Evolutionary conservation across 2,329 filamentous ascomycete species (phyloP), one percentile per base, ranked within the genome.

Genomic region (Tolypocladium ovalisporum): DNA sequence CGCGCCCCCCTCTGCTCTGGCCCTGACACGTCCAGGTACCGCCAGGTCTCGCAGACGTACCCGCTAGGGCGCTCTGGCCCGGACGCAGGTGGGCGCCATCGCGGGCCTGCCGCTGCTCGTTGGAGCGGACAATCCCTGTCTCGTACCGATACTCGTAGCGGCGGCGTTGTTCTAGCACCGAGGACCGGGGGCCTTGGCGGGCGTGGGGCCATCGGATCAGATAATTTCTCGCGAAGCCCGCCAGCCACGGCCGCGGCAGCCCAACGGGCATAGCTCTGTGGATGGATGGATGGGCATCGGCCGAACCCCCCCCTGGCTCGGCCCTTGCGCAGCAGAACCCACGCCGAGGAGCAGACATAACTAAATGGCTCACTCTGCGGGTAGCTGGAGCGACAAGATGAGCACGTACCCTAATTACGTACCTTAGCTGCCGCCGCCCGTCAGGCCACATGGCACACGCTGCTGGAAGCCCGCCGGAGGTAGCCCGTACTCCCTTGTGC

Each of bases 201-300:
- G 44, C 2, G 44, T 49, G 44, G 60, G 58, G 24, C 63, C 34
- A 47, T 66, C 66, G 68, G 70, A 72, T 72, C 70, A 70, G 70
- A 72, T 72, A 72, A 72, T 67, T 66, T 62, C 64, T 58, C 57
- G 61, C 58, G 59, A 17, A n/a, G n/a, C n/a, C n/a, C n/a, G 27
- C 47, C 17, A 34, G 47, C 29, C 47, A 51, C 29, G 29, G 47
- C 47, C 29, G 15, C 27, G n/a, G 27, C 47, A n/a, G 29, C 47
- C 27, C 47, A 34, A 51, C 15, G 47, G 47, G 47, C 47, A 32
- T 49, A 47, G 44, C 27, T 27, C 6, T 9, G 44, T 47, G 44
- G 44, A 19, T n/a, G n/a, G n/a, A n/a, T n/a, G n/a, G n/a, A n/a
- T n/a, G n/a, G 22, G 44, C 4, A 44, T 27, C 42, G 13, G 6